A percentile compares a stretch with the other conserved stretches of the same genome.
Conservation (phyloP, 768 basidiomycete genomes). For the Termitomyces sp. region DNA sequence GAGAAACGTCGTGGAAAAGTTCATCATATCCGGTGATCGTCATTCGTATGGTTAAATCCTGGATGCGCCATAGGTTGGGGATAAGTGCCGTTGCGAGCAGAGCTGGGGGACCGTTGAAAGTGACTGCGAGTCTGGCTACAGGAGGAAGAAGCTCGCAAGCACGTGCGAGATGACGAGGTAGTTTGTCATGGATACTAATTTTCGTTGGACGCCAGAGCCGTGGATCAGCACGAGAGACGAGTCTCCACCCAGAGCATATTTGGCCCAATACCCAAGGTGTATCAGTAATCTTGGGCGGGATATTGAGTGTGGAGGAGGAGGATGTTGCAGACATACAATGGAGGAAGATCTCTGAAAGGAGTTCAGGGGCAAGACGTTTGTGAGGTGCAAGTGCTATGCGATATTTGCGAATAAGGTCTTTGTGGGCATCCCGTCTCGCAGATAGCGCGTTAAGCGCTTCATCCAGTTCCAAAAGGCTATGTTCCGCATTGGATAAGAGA, state of each 20-base stretch:
- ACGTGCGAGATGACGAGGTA: background rate
- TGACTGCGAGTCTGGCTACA: background rate
- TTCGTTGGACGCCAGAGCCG: slow-evolving; percentile 2
- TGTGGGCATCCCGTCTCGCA: slow-evolving; percentile 4
- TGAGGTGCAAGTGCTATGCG: slow-evolving; percentile 7
- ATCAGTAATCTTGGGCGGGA: background rate
- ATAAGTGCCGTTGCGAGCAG: background rate
- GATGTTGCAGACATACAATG: background rate
- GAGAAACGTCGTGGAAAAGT: background rate
- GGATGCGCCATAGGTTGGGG: slow-evolving; percentile 6
- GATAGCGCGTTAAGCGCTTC: background rate
- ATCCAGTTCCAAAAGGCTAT: slow-evolving; percentile 1
- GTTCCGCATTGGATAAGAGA: background rate
- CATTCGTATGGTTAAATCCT: slow-evolving; percentile 1
- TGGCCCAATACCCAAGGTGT: slow-evolving; percentile 8
- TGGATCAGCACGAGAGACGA: slow-evolving; percentile 2
- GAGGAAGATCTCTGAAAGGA: slow-evolving; percentile 7
- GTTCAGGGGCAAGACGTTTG: slow-evolving; percentile 8
- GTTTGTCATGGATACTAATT: background rate
- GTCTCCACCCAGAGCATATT: slow-evolving; percentile 7
- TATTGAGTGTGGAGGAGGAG: background rate
- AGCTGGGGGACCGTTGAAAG: background rate
- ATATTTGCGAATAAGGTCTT: background rate
- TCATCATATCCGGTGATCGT: background rate
- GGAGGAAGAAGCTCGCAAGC: slow-evolving; percentile 7